These are phyloP conservation scores for Musa acuminata DNA, from an alignment of 176 grass and related monocot genomes.

Conservation along the genomic window DNA sequence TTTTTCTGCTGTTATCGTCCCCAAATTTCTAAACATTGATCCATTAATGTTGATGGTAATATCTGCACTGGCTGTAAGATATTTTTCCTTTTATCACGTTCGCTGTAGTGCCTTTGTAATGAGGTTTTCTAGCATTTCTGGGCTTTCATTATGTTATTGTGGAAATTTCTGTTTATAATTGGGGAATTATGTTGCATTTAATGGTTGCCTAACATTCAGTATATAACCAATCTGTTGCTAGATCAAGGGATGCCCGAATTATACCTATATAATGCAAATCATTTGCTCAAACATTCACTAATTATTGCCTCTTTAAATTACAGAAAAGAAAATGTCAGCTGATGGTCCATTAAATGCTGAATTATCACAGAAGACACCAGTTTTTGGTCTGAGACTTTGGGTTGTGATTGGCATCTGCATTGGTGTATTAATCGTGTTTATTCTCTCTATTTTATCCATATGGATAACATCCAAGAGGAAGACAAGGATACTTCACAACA, in stretches of 20 bases:
- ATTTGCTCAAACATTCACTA: not conserved
- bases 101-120: not conserved
- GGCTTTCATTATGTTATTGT: not conserved
- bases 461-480: conserved; percentile 50
- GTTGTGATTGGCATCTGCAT: conserved; percentile 72
- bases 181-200: not conserved
- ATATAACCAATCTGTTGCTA: too few species aligned
- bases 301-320: conserved; percentile 10
- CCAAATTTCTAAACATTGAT: not conserved
- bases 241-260: not conserved
- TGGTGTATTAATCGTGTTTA: conserved; percentile 56
- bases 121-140: not conserved
- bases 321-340: conserved; percentile 28
- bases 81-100: not conserved
- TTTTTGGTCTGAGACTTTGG: conserved; percentile 76
- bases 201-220: too few species aligned
- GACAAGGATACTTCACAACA: conserved; percentile 42
- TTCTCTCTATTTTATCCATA: conserved; percentile 73
- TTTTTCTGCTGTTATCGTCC: not conserved
- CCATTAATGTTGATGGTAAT: not conserved
- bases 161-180: not conserved
- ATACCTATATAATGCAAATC: conserved; percentile 1
- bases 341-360: conserved; percentile 35
- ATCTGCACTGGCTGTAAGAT: not conserved
- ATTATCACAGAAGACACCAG: conserved; percentile 46